Percentiles rank a stretch among this genome's conserved stretches.
phyloP scores from a whole-genome alignment of 1,139 yeast species.

The Geotrichum australiense region DNA sequence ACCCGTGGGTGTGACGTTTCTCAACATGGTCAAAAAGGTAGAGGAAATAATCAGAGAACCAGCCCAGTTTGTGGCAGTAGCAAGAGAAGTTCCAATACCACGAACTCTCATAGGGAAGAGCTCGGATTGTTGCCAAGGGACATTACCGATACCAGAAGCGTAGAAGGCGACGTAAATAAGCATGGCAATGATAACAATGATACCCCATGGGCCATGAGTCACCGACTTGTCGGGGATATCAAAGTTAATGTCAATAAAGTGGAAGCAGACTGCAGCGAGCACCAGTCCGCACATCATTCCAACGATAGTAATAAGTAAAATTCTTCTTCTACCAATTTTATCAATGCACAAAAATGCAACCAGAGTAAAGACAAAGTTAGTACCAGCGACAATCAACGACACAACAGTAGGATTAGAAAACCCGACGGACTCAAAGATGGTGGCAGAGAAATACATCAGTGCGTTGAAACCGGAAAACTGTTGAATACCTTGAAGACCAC shows the following conservation, averaged over 20 bases:
- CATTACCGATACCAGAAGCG: constrained; percentile 92
- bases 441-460: constrained; percentile 66
- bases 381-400: constrained; percentile 56
- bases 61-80: constrained; percentile 95
- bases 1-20: constrained; percentile 89
- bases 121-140: constrained; percentile 98
- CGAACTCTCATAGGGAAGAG: constrained; percentile 88
- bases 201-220: constrained; percentile 70
- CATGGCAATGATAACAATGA: constrained; percentile 76
- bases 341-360: constrained; percentile 55
- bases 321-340: constrained; percentile 53
- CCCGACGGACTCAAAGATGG: constrained; percentile 55
- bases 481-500: constrained; percentile 67
- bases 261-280: constrained; percentile 36
- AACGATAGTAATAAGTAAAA: constrained; percentile 47
- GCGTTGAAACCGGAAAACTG: constrained; percentile 73
- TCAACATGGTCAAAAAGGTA: constrained; percentile 88
- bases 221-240: constrained; percentile 40
- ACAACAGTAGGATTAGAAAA: constrained; percentile 56
- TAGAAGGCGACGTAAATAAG: constrained; percentile 81
- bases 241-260: constrained; percentile 50
- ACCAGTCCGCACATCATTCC: constrained; percentile 38
- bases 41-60: constrained; percentile 89
- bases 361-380: constrained; percentile 60
- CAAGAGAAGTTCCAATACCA: constrained; percentile 83